phyloP scores from a whole-genome alignment of 495 filamentous ascomycete species.

The Pseudomonodictys pantanalensis region DNA sequence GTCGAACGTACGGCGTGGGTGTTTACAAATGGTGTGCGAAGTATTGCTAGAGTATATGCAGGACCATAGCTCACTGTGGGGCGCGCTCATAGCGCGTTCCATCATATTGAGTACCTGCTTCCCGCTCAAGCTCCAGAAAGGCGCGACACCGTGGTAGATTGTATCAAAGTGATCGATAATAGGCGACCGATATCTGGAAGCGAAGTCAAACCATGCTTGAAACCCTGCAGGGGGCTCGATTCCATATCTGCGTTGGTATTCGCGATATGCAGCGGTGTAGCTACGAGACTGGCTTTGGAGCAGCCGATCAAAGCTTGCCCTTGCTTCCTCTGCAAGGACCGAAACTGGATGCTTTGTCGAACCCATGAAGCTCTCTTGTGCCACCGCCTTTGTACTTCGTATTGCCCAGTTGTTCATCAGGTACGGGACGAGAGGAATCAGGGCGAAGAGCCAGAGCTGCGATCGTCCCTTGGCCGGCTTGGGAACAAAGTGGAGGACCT shows the following conservation, averaged over 20 bases:
- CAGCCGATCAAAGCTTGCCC: background rate
- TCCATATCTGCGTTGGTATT: background rate
- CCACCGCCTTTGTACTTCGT: background rate
- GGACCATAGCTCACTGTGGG: background rate
- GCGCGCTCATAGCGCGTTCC: background rate
- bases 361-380: background rate
- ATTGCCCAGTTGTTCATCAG: background rate
- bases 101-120: background rate
- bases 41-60: background rate
- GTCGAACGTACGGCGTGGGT: background rate
- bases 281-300: background rate
- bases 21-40: background rate
- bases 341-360: background rate
- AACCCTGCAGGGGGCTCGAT: background rate
- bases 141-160: background rate
- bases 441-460: background rate
- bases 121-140: background rate
- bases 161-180: conserved; percentile 1
- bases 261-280: background rate
- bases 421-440: background rate
- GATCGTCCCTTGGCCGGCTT: background rate
- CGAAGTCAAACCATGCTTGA: background rate
- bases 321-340: background rate
- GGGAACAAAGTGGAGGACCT: background rate
- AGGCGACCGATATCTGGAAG: background rate